phyloP scores from a whole-genome alignment of 2,329 filamentous ascomycete genomes.

The Stemphylium vesicarium region DNA sequence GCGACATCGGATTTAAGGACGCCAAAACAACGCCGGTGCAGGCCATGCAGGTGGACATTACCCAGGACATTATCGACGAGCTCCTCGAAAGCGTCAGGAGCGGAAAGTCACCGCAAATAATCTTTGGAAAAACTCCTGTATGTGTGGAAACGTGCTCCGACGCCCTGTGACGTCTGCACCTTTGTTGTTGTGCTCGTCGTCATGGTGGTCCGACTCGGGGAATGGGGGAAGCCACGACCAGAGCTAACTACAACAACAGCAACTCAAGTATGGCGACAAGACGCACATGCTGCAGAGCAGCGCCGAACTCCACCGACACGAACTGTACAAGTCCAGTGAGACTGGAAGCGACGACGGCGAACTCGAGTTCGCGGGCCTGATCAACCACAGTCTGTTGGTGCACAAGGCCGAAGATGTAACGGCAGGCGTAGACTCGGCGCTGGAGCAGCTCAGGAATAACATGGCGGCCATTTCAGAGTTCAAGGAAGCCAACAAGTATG shows the following conservation, averaged over 20 bases:
- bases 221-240: slow-evolving; percentile 26
- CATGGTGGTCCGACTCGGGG: slow-evolving; percentile 13
- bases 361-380: slow-evolving; percentile 62
- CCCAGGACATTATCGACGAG: slow-evolving; percentile 50
- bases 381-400: slow-evolving; percentile 63
- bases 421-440: slow-evolving; percentile 64
- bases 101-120: slow-evolving; percentile 47
- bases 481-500: slow-evolving; percentile 65
- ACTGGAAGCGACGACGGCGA: slow-evolving; percentile 35
- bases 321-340: slow-evolving; percentile 60
- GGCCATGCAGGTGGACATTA: slow-evolving; percentile 52
- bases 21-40: slow-evolving; percentile 41
- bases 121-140: slow-evolving; percentile 51
- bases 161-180: slow-evolving; percentile 8
- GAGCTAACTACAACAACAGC: slow-evolving; percentile 49
- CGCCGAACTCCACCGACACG: slow-evolving; percentile 61
- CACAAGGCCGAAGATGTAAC: slow-evolving; percentile 62
- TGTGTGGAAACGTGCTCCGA: slow-evolving; percentile 24
- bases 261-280: slow-evolving; percentile 64
- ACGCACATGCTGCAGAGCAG: slow-evolving; percentile 61
- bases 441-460: slow-evolving; percentile 65
- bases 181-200: slow-evolving; percentile 15
- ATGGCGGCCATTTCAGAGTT: slow-evolving; percentile 65
- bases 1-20: slow-evolving; percentile 42
- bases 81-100: slow-evolving; percentile 47